phyloP scores from a whole-genome alignment of 371 early-diverging fungal species.

The Blakeslea trispora region DNA sequence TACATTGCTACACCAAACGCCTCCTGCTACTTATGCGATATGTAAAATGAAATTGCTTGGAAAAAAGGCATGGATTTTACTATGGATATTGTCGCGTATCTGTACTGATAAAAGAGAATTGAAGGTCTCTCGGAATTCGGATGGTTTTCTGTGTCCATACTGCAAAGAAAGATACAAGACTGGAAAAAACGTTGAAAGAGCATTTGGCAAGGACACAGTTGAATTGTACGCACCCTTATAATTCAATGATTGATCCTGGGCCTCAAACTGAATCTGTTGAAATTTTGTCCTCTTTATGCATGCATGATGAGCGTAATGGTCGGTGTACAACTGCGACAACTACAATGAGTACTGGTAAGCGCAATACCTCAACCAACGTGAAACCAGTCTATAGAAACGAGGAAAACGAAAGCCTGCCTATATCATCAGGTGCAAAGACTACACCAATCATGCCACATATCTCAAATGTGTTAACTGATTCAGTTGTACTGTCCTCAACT shows the following conservation, averaged over 20 bases:
- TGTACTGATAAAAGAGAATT: constrained; percentile 13
- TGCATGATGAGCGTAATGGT: constrained; percentile 7
- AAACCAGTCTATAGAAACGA: constrained; percentile 9
- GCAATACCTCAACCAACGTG: constrained; percentile 2
- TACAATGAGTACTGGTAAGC: constrained; percentile 10
- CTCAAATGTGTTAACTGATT: constrained; percentile 5
- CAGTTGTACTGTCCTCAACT: constrained; percentile 12
- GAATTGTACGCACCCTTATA: constrained; percentile 7
- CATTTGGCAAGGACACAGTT: constrained; percentile 10
- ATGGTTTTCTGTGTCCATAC: constrained; percentile 10
- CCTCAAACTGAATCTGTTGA: constrained; percentile 11
- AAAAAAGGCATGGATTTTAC: too few relatives aligned
- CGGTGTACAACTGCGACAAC: constrained; percentile 12
- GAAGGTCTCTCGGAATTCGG: constrained; percentile 9
- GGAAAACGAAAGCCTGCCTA: constrained; percentile 6
- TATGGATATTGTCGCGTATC: too few relatives aligned
- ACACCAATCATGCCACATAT: constrained; percentile 1
- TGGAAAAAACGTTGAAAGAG: constrained; percentile 4
- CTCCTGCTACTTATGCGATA: too few relatives aligned
- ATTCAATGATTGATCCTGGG: constrained; percentile 9
- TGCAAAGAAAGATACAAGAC: constrained; percentile 5
- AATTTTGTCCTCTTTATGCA: constrained; percentile 12
- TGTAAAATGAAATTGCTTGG: too few relatives aligned
- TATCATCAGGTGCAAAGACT: constrained; percentile 8
- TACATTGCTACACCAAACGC: too few relatives aligned